Percentiles rank a stretch among this genome's conserved stretches.
These are phyloP conservation scores for Termitomyces sp. DNA, from an alignment of 768 basidiomycete species.

Conservation along the genomic window DNA sequence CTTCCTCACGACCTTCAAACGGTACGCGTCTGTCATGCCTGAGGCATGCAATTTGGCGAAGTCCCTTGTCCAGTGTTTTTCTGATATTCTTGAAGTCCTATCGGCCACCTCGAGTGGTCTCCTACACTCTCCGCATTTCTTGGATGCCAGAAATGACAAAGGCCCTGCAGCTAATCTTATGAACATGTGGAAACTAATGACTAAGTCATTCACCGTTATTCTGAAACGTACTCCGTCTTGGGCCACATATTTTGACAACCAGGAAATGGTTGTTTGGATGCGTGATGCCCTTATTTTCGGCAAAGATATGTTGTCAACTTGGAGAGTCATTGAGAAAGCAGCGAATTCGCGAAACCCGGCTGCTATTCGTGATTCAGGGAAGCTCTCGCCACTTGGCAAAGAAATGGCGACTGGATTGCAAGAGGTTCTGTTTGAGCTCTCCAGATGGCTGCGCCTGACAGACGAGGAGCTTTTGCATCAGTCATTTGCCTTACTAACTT, in stretches of 20 bases:
- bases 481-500: conserved; percentile 78
- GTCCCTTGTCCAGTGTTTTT: conserved; percentile 87
- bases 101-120: conserved; percentile 73
- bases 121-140: conserved; percentile 52
- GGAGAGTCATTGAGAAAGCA: conserved; percentile 75
- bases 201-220: conserved; percentile 73
- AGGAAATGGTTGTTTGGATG: conserved; percentile 96
- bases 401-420: conserved; percentile 79
- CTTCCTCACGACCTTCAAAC: conserved; percentile 66
- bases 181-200: conserved; percentile 82
- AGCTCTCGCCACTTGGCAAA: conserved; percentile 58
- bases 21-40: conserved; percentile 58
- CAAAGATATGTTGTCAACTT: conserved; percentile 77
- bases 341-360: conserved; percentile 35
- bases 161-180: conserved; percentile 55
- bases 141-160: conserved; percentile 38
- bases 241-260: conserved; percentile 76
- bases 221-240: conserved; percentile 83
- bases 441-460: conserved; percentile 88
- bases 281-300: conserved; percentile 95
- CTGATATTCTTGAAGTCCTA: conserved; percentile 88
- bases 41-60: conserved; percentile 91
- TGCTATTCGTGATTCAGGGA: conserved; percentile 31
- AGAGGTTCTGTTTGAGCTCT: conserved; percentile 72
- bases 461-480: conserved; percentile 91